Evolutionary conservation across 2,329 filamentous ascomycete genomes (phyloP).

Genomic region (Fusarium floridanum): DNA sequence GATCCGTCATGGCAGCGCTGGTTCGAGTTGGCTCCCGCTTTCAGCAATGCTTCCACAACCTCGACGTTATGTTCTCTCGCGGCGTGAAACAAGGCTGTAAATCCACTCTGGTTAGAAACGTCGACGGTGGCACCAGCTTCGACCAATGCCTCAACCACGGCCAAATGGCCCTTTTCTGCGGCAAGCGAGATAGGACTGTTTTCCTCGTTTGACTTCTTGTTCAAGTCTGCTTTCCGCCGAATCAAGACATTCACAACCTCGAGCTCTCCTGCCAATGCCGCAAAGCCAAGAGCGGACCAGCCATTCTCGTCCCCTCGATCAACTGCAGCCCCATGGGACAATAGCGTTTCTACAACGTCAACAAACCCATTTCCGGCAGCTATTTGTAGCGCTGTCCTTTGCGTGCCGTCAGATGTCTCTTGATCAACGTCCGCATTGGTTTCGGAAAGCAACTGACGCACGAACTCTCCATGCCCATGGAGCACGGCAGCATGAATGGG

Average conservation of each 20-base stretch:
- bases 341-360: not conserved
- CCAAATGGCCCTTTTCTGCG: not conserved
- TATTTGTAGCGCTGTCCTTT: not conserved
- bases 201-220: not conserved
- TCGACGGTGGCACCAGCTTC: not conserved
- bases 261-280: not conserved
- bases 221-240: not conserved
- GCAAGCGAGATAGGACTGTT: not conserved
- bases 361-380: not conserved
- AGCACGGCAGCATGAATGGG: not conserved
- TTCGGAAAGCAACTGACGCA: not conserved
- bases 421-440: not conserved
- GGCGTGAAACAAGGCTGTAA: not conserved
- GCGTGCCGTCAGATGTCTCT: not conserved
- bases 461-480: not conserved
- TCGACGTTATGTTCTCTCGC: not conserved
- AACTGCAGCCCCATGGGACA: not conserved
- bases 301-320: not conserved
- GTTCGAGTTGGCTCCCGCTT: not conserved
- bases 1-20: not conserved
- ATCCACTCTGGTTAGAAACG: not conserved
- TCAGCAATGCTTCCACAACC: not conserved
- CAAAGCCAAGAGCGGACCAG: not conserved
- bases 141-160: not conserved
- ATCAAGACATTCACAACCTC: not conserved